A percentile compares a stretch with the other conserved stretches of the same genome.
phyloP scores from a whole-genome alignment of 2,329 filamentous ascomycete genomes.

The Ophiosphaerella korrae region DNA sequence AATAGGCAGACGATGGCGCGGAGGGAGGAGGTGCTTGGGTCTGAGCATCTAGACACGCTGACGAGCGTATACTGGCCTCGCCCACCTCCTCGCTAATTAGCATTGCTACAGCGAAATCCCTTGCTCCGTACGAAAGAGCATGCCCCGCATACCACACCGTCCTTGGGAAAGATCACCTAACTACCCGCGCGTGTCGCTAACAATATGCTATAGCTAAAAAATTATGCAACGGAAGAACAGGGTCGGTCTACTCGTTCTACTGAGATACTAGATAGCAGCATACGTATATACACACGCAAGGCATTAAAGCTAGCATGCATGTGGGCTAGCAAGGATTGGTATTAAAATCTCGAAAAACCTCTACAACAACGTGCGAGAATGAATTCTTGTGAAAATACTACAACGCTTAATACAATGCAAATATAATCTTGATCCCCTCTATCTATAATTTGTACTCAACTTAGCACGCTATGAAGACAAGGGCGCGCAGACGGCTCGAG shows the following conservation, averaged over 20 bases:
- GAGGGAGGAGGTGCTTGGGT: too few species aligned
- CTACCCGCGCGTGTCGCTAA: constrained; percentile 1
- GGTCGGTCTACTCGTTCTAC: neutral
- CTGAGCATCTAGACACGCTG: too few species aligned
- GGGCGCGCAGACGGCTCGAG: neutral
- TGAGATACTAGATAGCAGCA: neutral
- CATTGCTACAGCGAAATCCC: neutral
- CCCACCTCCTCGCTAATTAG: constrained; percentile 3
- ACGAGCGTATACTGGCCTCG: constrained; percentile 4
- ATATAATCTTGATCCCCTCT: neutral
- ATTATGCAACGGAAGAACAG: constrained; percentile 1
- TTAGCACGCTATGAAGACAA: neutral
- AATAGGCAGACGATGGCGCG: too few species aligned
- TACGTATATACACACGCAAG: constrained; percentile 1
- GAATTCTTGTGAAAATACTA: neutral
- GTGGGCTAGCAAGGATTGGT: too few species aligned
- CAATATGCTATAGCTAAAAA: neutral
- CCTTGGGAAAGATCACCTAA: constrained; percentile 6
- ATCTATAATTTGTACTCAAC: neutral
- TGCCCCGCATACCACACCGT: constrained; percentile 1
- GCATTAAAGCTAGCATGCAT: neutral
- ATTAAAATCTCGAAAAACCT: neutral
- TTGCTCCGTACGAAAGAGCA: constrained; percentile 6
- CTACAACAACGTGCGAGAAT: neutral
- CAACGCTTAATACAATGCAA: neutral